These are phyloP conservation scores for Salvia rosmarinus DNA, from an alignment of 257 asterid species.

Conservation along the genomic window DNA sequence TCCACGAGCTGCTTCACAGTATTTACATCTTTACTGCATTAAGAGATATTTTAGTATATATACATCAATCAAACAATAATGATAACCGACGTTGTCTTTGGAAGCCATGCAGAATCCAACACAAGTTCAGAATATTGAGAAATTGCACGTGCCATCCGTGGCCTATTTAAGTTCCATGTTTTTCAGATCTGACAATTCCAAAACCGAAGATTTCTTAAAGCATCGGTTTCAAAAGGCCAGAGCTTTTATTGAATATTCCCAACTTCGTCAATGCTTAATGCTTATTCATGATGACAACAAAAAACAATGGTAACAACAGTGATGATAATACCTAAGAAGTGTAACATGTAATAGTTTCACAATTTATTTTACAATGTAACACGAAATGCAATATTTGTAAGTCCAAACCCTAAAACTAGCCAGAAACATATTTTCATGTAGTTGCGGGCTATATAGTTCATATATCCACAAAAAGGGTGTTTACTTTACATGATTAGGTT, in stretches of 20 bases:
- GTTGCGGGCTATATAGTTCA: background rate
- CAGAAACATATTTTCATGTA: background rate
- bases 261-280: background rate
- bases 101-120: background rate
- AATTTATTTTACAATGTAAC: background rate
- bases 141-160: constrained; percentile 3
- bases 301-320: constrained; percentile 16
- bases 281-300: constrained; percentile 1
- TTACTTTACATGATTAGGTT: too few species aligned
- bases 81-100: background rate
- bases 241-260: background rate
- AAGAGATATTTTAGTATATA: constrained; percentile 12
- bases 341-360: background rate
- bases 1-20: constrained; percentile 93
- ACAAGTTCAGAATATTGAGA: constrained; percentile 15
- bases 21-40: constrained; percentile 84
- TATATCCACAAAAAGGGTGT: too few species aligned
- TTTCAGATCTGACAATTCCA: constrained; percentile 14
- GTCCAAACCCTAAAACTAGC: constrained; percentile 10
- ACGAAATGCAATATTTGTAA: background rate
- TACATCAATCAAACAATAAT: background rate
- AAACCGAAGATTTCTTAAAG: background rate
- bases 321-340: background rate
- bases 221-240: background rate
- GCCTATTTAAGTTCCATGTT: background rate